These are phyloP conservation scores for Pezicula neosporulosa DNA, from an alignment of 2,329 filamentous ascomycete species.

Conservation along the genomic window DNA sequence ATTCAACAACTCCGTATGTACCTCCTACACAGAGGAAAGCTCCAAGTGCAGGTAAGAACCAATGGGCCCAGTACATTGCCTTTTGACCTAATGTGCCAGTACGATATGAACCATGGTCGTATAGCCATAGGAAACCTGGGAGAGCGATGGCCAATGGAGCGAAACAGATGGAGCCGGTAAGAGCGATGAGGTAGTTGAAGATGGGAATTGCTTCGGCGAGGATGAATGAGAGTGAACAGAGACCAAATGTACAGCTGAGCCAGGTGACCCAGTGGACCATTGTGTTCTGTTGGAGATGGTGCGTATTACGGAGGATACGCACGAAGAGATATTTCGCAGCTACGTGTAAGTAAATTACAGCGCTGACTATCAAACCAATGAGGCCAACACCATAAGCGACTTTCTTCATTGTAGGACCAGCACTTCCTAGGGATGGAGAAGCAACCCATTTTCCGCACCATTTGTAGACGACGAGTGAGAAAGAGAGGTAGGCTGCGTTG, in stretches of 20 bases:
- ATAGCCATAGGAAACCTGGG: conserved; percentile 46
- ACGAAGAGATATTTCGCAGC: conserved; percentile 52
- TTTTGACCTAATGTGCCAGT: conserved; percentile 28
- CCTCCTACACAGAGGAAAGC: conserved; percentile 35
- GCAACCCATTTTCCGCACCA: conserved; percentile 62
- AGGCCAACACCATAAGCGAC: conserved; percentile 56
- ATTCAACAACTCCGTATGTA: conserved; percentile 40
- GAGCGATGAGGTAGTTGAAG: conserved; percentile 46
- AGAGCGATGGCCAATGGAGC: conserved; percentile 43
- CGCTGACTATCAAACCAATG: conserved; percentile 46
- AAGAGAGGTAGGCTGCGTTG: conserved; percentile 52
- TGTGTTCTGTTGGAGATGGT: conserved; percentile 46
- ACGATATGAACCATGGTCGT: conserved; percentile 39
- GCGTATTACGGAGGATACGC: conserved; percentile 43
- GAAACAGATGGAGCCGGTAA: conserved; percentile 45
- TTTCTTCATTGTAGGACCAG: conserved; percentile 56
- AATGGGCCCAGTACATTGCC: conserved; percentile 26
- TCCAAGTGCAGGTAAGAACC: conserved; percentile 29
- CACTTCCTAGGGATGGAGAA: conserved; percentile 57
- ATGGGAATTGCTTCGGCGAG: conserved; percentile 48
- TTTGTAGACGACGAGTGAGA: conserved; percentile 49
- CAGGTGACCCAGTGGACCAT: conserved; percentile 47
- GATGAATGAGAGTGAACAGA: conserved; percentile 41
- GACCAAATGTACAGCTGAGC: conserved; percentile 39
- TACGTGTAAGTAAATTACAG: conserved; percentile 35